Percentiles rank a stretch among this genome's conserved stretches.
These are phyloP conservation scores for Beta vulgaris DNA, from an alignment of 148 eudicot genomes.

Conservation along the genomic window DNA sequence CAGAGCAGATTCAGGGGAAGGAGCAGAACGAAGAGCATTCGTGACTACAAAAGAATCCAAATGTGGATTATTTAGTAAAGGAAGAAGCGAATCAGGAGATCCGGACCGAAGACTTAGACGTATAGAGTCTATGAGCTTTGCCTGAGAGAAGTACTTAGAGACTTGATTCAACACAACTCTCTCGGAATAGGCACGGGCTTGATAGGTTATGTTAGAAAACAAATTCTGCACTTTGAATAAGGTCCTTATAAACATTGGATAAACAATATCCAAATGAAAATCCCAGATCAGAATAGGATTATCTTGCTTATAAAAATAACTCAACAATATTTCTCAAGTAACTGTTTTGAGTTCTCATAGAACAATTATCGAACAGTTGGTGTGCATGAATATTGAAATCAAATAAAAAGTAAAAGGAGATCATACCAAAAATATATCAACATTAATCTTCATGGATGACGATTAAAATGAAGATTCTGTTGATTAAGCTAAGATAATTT, in stretches of 20 bases:
- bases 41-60: conserved; percentile 82
- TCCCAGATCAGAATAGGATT: neutral
- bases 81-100: conserved; percentile 38
- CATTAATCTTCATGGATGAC: neutral
- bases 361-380: conserved; percentile 48
- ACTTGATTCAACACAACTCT: conserved; percentile 45
- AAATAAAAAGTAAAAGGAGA: neutral
- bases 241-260: conserved; percentile 29
- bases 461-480: neutral
- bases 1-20: conserved; percentile 77
- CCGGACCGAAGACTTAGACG: conserved; percentile 60
- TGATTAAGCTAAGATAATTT: neutral
- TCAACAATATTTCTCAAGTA: neutral
- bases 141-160: conserved; percentile 61
- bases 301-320: neutral
- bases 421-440: neutral
- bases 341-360: conserved; percentile 6
- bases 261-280: no score
- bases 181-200: conserved; percentile 42
- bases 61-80: conserved; percentile 47
- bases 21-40: conserved; percentile 78
- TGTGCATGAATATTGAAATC: conserved; percentile 26
- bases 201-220: conserved; percentile 22
- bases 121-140: conserved; percentile 73
- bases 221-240: conserved; percentile 25